Evolutionary conservation across 225 moss, liverwort and hornwort species (phyloP).

Genomic region (Pleurozium schreberi): DNA sequence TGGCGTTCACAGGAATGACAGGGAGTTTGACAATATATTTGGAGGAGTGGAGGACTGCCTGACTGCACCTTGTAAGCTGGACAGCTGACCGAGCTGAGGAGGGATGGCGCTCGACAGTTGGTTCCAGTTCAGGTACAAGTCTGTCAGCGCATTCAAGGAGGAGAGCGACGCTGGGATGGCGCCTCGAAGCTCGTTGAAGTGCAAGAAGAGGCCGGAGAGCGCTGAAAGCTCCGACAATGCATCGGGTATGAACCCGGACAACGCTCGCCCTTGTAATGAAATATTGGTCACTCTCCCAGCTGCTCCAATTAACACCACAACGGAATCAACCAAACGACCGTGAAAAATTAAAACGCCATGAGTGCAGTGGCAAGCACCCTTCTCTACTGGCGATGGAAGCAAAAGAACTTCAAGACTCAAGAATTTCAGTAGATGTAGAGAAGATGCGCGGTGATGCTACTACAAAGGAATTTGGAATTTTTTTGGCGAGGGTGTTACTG

Average conservation of each 20-base stretch:
- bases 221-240: constrained; percentile 34
- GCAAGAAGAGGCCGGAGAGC: constrained; percentile 29
- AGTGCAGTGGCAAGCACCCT: neutral
- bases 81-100: constrained; percentile 24
- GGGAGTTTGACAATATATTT: neutral
- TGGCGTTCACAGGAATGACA: neutral
- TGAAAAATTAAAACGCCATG: neutral
- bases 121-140: constrained; percentile 43
- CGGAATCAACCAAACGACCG: neutral
- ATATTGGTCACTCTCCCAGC: constrained; percentile 29
- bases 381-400: neutral
- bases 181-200: constrained; percentile 33
- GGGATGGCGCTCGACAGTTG: constrained; percentile 33
- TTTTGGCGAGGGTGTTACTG: neutral
- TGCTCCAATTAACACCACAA: neutral
- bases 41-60: neutral
- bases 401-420: neutral
- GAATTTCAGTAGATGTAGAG: neutral
- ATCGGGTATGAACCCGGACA: constrained; percentile 36
- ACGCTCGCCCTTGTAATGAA: constrained; percentile 25
- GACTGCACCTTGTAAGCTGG: constrained; percentile 29
- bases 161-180: constrained; percentile 31
- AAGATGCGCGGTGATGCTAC: neutral
- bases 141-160: constrained; percentile 19
- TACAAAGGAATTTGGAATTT: neutral